A percentile compares a stretch with the other conserved stretches of the same genome.
Conservation (phyloP, 306 rosid species). For the Adenanthera pavonina region DNA sequence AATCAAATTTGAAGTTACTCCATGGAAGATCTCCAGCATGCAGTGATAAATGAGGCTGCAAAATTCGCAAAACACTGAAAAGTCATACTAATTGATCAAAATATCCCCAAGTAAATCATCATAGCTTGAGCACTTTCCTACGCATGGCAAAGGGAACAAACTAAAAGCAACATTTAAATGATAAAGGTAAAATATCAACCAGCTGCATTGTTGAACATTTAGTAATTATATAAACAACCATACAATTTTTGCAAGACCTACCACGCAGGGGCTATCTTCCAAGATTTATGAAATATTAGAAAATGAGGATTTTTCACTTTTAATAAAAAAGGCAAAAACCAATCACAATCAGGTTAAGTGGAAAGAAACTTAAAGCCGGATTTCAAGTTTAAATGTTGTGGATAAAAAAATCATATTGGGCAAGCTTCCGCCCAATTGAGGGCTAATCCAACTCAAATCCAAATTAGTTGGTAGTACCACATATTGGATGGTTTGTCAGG, state of each 20-base stretch:
- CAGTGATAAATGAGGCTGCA: slow-evolving; percentile 75
- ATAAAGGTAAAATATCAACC: slow-evolving; percentile 1
- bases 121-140: slow-evolving; percentile 23
- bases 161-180: slow-evolving; percentile 15
- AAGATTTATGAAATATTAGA: not conserved
- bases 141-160: slow-evolving; percentile 16
- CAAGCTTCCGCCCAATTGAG: too few species aligned
- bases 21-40: slow-evolving; percentile 72
- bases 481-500: too few species aligned
- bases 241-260: slow-evolving; percentile 2
- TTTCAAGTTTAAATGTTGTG: too few species aligned
- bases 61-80: slow-evolving; percentile 37
- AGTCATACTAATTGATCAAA: not conserved
- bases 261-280: not conserved
- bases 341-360: too few species aligned
- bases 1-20: slow-evolving; percentile 85
- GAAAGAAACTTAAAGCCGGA: too few species aligned
- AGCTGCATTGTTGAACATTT: slow-evolving; percentile 1
- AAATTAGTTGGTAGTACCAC: too few species aligned
- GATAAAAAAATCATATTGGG: too few species aligned
- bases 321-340: not conserved
- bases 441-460: too few species aligned
- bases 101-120: not conserved
- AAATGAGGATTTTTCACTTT: not conserved
- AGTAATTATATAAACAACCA: slow-evolving; percentile 20